Base-by-base conservation (phyloP, 2,329 filamentous ascomycete species). In the Aspergillus carbonarius region DNA sequence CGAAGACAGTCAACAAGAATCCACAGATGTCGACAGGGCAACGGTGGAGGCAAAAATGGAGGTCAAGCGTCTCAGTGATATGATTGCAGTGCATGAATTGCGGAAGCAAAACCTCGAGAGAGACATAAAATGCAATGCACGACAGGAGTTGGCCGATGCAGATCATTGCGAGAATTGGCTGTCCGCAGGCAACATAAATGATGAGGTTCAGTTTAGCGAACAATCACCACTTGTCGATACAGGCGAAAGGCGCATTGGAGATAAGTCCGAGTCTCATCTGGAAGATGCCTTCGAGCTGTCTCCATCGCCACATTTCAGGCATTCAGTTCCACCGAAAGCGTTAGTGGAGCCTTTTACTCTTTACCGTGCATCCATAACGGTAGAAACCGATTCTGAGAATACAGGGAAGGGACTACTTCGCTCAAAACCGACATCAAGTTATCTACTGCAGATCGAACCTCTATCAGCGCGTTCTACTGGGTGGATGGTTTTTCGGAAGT, bases 401-500 rank as follows among this genome's bases (percentile, higher is more conserved):
- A 83, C 83, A 37, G 91, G 96, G 55, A 89, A 86, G 60, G 80
- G 80, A 7, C 81, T 82, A 3, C 84, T 97, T 58, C 88, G 89
- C 63, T 88, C 80, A 55, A 96, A 93, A 74, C 95, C 95, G 1
- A 85, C 79, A 2, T 88, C 85, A 71, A 91, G 96, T 64, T 97
- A 96, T 70, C 78, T 98, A 55, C 84, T 99, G 25, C 93, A 98
- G 71, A 91, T 99, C 50, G 95, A 99, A 72, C 93, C 93, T 3
- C 83, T 87, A 1, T 89, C 88, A 6, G 83, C 88, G 13, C 83
- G 87, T 15, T 86, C 93, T 68, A 86, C 92, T 0, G 95, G 95
- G 0, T 99, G 95, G 93, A 98, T 99, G 91, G 92, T 96, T 63
- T 90, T 95, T 49, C 85, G 93, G 55, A 91, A 89, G 67, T 98